Conservation (phyloP, 2,329 filamentous ascomycete species). For the Colletotrichum tamarilloi region DNA sequence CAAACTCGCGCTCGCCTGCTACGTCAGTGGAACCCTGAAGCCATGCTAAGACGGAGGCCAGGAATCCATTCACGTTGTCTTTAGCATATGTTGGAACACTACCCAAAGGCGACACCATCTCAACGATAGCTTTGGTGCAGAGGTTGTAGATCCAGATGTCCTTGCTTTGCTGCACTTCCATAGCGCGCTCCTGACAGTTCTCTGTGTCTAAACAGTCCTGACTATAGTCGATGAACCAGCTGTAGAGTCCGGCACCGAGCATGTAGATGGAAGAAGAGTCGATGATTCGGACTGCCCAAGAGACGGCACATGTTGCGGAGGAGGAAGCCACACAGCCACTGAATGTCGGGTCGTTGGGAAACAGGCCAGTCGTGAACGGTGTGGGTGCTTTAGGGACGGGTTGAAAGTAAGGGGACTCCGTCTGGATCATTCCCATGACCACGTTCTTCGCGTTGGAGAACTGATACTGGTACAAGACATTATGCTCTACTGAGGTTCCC, state of each 20-base stretch:
- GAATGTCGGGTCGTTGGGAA: conserved; percentile 29
- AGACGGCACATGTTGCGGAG: background rate
- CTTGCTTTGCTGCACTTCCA: too few relatives aligned
- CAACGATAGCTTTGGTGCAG: too few relatives aligned
- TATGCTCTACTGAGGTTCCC: conserved; percentile 38
- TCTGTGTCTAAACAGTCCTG: too few relatives aligned
- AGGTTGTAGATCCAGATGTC: too few relatives aligned
- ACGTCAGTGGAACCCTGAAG: too few relatives aligned
- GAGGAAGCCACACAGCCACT: background rate
- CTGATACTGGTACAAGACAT: conserved; percentile 61
- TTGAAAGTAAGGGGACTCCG: conserved; percentile 43
- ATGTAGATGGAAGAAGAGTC: background rate
- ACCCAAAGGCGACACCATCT: too few relatives aligned
- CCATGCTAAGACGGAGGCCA: too few relatives aligned
- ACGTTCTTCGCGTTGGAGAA: conserved; percentile 58
- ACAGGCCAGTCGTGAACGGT: conserved; percentile 35
- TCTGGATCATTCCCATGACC: conserved; percentile 60
- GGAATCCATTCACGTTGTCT: too few relatives aligned
- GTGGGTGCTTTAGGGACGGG: conserved; percentile 37
- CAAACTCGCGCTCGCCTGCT: too few relatives aligned
- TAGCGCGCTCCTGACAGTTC: too few relatives aligned
- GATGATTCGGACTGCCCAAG: background rate
- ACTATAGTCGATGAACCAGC: too few relatives aligned
- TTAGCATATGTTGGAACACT: too few relatives aligned
- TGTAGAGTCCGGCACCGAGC: background rate